Conservation (phyloP, 2,329 filamentous ascomycete genomes). For the Ophiostoma novo-ulmi region DNA sequence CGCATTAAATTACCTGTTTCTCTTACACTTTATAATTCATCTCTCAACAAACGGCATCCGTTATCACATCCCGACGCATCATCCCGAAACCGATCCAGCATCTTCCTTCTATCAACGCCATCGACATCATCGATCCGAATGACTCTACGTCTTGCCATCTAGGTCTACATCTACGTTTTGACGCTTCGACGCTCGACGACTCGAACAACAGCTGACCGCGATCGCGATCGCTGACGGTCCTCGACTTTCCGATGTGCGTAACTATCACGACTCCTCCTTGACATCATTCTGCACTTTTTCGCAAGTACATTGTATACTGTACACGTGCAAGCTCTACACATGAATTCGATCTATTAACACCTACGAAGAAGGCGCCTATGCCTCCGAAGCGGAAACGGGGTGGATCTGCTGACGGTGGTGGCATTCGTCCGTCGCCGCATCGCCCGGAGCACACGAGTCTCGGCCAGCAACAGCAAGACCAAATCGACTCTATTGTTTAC, state of each 20-base stretch:
- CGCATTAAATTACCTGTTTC: constrained; percentile 9
- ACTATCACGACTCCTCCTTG: not conserved
- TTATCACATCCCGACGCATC: not conserved
- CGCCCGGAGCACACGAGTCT: constrained; percentile 53
- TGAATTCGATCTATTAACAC: constrained; percentile 22
- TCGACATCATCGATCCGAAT: constrained; percentile 3
- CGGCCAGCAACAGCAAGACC: constrained; percentile 41
- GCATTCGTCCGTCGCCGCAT: constrained; percentile 56
- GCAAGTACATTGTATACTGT: constrained; percentile 4
- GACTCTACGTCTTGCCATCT: constrained; percentile 2
- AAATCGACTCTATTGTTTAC: not conserved
- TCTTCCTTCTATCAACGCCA: not conserved
- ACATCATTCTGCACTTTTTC: not conserved
- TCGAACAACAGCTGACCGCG: not conserved
- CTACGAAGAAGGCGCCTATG: constrained; percentile 37
- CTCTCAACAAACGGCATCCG: not conserved
- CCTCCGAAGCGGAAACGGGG: constrained; percentile 57
- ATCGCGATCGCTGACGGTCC: not conserved
- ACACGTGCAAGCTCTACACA: constrained; percentile 4
- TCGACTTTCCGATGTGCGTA: constrained; percentile 21
- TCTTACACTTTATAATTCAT: not conserved
- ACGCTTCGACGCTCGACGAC: not conserved
- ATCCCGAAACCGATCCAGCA: constrained; percentile 10
- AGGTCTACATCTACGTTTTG: not conserved
- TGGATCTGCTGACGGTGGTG: constrained; percentile 43